Percentiles rank a stretch among this genome's conserved stretches.
These are phyloP conservation scores for Neurospora crassa DNA, from an alignment of 2,329 filamentous ascomycete species.

Conservation along the genomic window DNA sequence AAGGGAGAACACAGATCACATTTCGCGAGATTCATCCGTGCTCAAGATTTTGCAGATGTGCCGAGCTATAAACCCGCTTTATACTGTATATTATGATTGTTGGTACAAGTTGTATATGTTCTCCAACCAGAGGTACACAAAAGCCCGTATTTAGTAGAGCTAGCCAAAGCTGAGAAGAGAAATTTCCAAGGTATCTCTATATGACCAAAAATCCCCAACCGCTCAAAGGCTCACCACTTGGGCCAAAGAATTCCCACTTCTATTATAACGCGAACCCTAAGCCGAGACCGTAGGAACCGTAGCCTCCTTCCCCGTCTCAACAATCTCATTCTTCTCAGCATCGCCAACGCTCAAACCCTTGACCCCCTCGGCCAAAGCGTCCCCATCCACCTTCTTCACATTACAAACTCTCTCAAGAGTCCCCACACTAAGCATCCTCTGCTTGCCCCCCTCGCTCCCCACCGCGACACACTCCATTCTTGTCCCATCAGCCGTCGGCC, in stretches of 20 bases:
- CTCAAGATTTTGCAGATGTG: too few species aligned
- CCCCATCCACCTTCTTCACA: slow-evolving; percentile 4
- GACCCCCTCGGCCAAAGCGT: slow-evolving; percentile 11
- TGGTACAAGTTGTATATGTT: not conserved
- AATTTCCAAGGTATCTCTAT: not conserved
- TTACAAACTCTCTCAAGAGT: slow-evolving; percentile 20
- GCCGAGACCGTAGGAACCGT: slow-evolving; percentile 1
- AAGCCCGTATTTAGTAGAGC: not conserved
- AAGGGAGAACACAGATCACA: too few species aligned
- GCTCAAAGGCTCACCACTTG: not conserved
- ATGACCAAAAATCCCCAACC: not conserved
- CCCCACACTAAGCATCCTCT: slow-evolving; percentile 39
- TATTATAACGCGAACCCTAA: not conserved
- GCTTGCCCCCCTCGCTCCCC: slow-evolving; percentile 36
- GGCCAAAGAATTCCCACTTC: not conserved
- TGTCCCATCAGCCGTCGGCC: slow-evolving; percentile 34
- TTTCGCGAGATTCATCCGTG: too few species aligned
- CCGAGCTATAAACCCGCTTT: not conserved
- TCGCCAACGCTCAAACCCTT: slow-evolving; percentile 16
- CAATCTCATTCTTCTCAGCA: slow-evolving; percentile 8
- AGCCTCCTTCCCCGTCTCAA: slow-evolving; percentile 9
- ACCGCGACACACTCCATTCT: slow-evolving; percentile 43
- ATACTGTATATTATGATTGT: not conserved
- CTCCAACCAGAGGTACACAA: not conserved
- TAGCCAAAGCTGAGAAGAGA: not conserved